Conservation (phyloP, 2,329 filamentous ascomycete species). For the Microsporum audouinii region DNA sequence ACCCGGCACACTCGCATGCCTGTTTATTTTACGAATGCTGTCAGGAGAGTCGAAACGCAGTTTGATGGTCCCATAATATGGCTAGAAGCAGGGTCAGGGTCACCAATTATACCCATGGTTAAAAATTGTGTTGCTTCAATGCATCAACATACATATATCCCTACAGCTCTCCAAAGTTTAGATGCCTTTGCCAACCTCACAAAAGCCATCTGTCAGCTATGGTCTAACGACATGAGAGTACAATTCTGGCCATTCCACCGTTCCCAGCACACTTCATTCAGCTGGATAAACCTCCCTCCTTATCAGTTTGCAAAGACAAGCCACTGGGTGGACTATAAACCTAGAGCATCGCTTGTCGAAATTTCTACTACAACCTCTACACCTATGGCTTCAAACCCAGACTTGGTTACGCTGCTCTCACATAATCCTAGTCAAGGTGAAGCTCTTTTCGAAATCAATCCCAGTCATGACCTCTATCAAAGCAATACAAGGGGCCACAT, state of each 20-base stretch:
- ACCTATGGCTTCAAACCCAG: background rate
- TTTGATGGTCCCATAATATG: constrained; percentile 19
- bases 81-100: constrained; percentile 32
- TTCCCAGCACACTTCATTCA: background rate
- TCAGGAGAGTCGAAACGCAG: constrained; percentile 26
- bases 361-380: background rate
- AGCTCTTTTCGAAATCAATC: background rate
- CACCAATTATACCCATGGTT: constrained; percentile 1
- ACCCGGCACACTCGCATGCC: constrained; percentile 33
- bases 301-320: constrained; percentile 4
- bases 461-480: constrained; percentile 1
- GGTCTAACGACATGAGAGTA: background rate
- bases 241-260: constrained; percentile 1
- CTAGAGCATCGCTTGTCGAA: background rate
- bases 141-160: constrained; percentile 1
- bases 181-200: background rate
- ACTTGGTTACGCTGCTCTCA: background rate
- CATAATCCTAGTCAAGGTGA: background rate
- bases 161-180: background rate
- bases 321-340: background rate
- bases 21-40: constrained; percentile 37
- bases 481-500: background rate
- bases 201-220: background rate
- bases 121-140: background rate
- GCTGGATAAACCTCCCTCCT: background rate